These are phyloP conservation scores for Phytopythium montanum DNA, from an alignment of 352 stramenopile species.

Conservation along the genomic window DNA sequence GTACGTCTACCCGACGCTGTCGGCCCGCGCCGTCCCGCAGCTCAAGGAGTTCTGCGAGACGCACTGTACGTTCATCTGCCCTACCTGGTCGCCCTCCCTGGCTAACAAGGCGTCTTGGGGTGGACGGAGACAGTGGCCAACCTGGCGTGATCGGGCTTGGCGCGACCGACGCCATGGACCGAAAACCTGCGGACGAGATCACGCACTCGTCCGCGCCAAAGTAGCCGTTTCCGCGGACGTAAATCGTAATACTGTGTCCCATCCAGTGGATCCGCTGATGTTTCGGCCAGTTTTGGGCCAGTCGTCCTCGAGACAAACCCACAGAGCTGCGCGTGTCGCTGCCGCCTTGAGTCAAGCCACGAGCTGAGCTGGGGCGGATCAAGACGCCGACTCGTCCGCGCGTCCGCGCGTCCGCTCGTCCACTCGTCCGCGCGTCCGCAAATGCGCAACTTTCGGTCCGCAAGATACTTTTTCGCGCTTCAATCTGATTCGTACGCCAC, in stretches of 20 bases:
- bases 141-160: not conserved
- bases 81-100: not conserved
- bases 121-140: constrained; percentile 1
- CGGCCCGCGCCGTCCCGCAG: constrained; percentile 66
- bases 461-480: not conserved
- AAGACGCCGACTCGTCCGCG: not conserved
- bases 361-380: too few species aligned
- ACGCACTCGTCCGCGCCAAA: not conserved
- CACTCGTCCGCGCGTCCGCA: not conserved
- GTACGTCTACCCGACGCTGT: constrained; percentile 79
- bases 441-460: too few species aligned
- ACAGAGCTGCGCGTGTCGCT: not conserved
- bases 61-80: constrained; percentile 24
- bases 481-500: not conserved
- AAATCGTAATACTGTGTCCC: too few species aligned
- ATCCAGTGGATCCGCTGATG: too few species aligned
- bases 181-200: not conserved
- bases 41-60: constrained; percentile 78
- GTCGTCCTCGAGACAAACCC: too few species aligned
- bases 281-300: too few species aligned
- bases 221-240: not conserved
- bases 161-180: not conserved
- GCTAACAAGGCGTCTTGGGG: not conserved
- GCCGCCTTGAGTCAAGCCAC: not conserved
- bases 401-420: not conserved